Conservation (phyloP, 345 rosid species). For the Brassica cretica region DNA sequence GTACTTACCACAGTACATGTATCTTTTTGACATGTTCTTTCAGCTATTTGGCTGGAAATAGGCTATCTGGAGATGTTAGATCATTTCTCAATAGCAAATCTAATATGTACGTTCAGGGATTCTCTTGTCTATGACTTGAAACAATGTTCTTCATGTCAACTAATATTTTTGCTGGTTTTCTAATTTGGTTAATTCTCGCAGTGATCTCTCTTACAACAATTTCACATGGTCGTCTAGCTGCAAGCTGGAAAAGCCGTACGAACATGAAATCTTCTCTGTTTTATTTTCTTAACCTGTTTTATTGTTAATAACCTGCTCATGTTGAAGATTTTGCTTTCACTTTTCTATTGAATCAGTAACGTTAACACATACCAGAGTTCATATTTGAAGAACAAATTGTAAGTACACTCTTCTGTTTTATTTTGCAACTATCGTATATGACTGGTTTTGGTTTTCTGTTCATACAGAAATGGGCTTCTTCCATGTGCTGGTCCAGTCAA, state of each 20-base stretch:
- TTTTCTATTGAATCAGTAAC: slow-evolving; percentile 22
- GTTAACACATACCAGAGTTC: slow-evolving; percentile 31
- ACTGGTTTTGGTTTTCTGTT: no score
- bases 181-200: background rate
- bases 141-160: background rate
- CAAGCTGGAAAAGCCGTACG: background rate
- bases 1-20: background rate
- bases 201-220: background rate
- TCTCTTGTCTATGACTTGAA: background rate
- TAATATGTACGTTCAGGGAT: background rate
- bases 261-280: slow-evolving; percentile 2
- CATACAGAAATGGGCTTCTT: no score
- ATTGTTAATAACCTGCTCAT: background rate
- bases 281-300: no score
- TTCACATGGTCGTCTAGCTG: background rate
- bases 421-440: no score
- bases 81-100: background rate
- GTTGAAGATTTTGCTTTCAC: background rate
- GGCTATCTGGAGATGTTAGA: slow-evolving; percentile 19
- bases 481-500: no score
- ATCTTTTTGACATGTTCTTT: background rate
- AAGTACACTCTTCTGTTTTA: background rate
- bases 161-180: background rate
- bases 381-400: slow-evolving; percentile 13
- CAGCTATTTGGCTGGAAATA: slow-evolving; percentile 34